Evolutionary conservation across 768 basidiomycete species (phyloP), one percentile per base, ranked within the genome.

Genomic region (Lactarius trivialis): DNA sequence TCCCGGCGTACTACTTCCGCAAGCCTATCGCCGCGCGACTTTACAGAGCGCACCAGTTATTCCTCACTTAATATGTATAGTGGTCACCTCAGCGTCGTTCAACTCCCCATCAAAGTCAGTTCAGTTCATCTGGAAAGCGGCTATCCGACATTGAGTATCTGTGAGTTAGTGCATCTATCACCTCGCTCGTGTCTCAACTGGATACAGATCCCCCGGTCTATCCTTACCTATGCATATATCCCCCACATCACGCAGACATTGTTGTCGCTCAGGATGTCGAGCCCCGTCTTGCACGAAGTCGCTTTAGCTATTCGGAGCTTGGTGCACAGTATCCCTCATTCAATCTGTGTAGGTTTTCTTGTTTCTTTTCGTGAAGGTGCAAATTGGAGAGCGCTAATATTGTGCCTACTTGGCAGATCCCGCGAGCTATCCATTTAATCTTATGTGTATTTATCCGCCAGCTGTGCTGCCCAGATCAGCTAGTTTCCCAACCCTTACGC

Each of bases 251-350:
- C 19, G 48, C 17, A 9, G 58, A 41, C 17, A 4, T 21, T 8
- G 53, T 7, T 28, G 30, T 36, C 7, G 49, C 4, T 6, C 58
- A 56, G 32, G 56, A 48, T 36, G 49, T 56, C 41, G 55, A 41
- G 26, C 73, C 58, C 36, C 71, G 41, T 66, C 55, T 57, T 57
- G 66, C 68, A 51, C 60, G 72, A 15, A 60, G 67, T 6, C 61
- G 48, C 60, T 49, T 61, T 19, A 52, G 37, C 34, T 26, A 60
- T 19, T 43, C 32, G 11, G 55, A 54, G 3, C 60, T 68, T 17
- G 12, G 58, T n/a, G 6, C 58, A 30, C 43, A 61, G 34, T 64
- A 55, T 37, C 63, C 63, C 21, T 55, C 24, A 28, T 60, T 67
- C 30, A 43, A 56, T 49, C 19, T 65, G 24, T 64, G 63, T 65